These are phyloP conservation scores for Mycena rosella DNA, from an alignment of 768 basidiomycete species.

Conservation along the genomic window DNA sequence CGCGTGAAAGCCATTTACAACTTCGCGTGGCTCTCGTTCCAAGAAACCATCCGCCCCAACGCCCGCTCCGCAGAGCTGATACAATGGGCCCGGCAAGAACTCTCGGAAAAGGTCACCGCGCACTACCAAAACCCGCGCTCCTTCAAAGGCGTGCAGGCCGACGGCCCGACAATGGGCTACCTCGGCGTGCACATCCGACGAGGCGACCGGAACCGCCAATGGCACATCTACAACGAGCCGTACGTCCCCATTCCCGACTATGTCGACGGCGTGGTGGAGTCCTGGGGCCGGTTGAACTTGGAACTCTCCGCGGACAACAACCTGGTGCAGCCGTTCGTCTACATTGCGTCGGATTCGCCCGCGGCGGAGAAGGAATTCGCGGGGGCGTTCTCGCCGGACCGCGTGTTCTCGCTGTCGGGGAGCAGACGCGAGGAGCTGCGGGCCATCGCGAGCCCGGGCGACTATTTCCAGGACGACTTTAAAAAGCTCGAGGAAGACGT, in stretches of 20 bases:
- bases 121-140: slow-evolving; percentile 32
- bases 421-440: slow-evolving; percentile 58
- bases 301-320: slow-evolving; percentile 36
- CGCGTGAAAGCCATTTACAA: slow-evolving; percentile 69
- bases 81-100: slow-evolving; percentile 59
- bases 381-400: slow-evolving; percentile 50
- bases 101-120: slow-evolving; percentile 43
- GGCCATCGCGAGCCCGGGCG: slow-evolving; percentile 61
- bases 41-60: slow-evolving; percentile 67
- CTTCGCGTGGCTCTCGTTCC: slow-evolving; percentile 60
- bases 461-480: slow-evolving; percentile 70
- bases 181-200: slow-evolving; percentile 73
- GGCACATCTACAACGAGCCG: slow-evolving; percentile 56
- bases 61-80: slow-evolving; percentile 61
- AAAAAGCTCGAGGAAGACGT: slow-evolving; percentile 52
- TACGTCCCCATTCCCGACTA: slow-evolving; percentile 67
- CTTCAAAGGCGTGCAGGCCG: slow-evolving; percentile 12
- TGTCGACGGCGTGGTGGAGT: slow-evolving; percentile 54
- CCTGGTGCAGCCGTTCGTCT: slow-evolving; percentile 55
- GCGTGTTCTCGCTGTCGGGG: slow-evolving; percentile 60
- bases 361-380: slow-evolving; percentile 57
- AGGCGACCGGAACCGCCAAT: slow-evolving; percentile 66
- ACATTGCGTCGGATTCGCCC: slow-evolving; percentile 74
- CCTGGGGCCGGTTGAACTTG: slow-evolving; percentile 53
- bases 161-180: slow-evolving; percentile 48